Evolutionary conservation across 1,139 yeast genomes (phyloP), one percentile per base, ranked within the genome.

Genomic region (Eremothecium gossypii): DNA sequence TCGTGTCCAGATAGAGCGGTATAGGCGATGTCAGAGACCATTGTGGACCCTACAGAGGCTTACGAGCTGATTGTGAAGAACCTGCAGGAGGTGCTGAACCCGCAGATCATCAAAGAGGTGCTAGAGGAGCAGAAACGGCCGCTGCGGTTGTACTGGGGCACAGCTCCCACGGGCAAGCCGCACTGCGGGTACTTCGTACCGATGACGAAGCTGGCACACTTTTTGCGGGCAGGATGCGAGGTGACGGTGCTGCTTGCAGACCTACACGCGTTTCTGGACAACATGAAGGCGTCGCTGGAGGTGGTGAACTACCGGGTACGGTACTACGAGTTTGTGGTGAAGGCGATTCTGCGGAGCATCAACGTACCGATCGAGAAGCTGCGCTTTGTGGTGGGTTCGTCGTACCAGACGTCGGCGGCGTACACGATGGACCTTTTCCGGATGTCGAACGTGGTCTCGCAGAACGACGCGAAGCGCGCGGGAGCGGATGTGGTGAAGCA

Each of bases 401-500:
- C 87, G 27, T 91, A 87, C 71, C 97, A 93, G 68, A 69, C 81
- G 47, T 66, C 74, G 17, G 74, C 79, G 9, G 77, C 83, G 31
- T 93, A 84, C 69, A 83, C 95, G 13, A 62, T 93, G 78, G 99
- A 93, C 58, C 67, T 91, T 41, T 93, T 87, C 74, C 78, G 78
- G 62, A 65, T 91, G 60, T 75, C 93, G 37, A 89, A 91, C 62
- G 65, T 70, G 36, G 95, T 85, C 27, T 79, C 95, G 20, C 96
- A 85, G 67, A 89, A 91, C 61, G 97, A 89, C 60, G 96, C 97
- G 52, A 86, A 86, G 70, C 80, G 98, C 65, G 99, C 99, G 1
- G 99, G 99, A 61, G 98, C 99, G 10, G 99, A 93, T 66, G 99
- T 93, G 45, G 99, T 93, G 49, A 93, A 93, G 65, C 98, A 93